Conservation (phyloP, 2,329 filamentous ascomycete species). For the Sordariomycetes sp. region DNA sequence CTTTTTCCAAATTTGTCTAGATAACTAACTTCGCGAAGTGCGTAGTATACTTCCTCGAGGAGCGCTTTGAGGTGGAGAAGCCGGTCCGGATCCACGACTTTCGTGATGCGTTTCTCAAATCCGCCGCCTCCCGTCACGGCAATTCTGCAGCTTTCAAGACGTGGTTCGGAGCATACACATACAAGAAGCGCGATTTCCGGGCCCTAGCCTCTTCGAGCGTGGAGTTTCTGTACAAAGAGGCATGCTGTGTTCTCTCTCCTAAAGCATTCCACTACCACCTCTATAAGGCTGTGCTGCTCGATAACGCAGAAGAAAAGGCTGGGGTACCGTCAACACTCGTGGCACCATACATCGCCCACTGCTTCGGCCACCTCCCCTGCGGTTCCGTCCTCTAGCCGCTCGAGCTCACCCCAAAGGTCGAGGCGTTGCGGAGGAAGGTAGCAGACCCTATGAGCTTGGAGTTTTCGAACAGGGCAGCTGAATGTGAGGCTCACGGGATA, state of each 20-base stretch:
- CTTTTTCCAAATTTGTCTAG: conserved; percentile 54
- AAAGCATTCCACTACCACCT: conserved; percentile 19
- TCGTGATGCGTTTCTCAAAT: conserved; percentile 37
- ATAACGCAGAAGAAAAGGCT: background rate
- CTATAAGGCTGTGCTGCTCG: conserved; percentile 14
- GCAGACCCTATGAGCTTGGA: conserved; percentile 14
- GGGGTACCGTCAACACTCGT: conserved; percentile 40
- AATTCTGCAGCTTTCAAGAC: conserved; percentile 23
- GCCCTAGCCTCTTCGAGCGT: conserved; percentile 43
- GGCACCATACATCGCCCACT: conserved; percentile 52
- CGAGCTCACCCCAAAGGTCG: conserved; percentile 10
- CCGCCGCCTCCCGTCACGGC: conserved; percentile 35
- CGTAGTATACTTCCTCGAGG: conserved; percentile 50
- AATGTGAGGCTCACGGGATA: background rate
- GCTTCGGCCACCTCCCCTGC: conserved; percentile 52
- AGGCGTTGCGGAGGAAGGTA: background rate
- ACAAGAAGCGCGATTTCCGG: conserved; percentile 46
- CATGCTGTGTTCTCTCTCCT: conserved; percentile 29
- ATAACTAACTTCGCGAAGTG: conserved; percentile 59
- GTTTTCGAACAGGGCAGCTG: conserved; percentile 13
- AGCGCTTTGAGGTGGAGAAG: conserved; percentile 14
- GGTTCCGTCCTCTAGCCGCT: conserved; percentile 31
- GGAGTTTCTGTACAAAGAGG: conserved; percentile 54
- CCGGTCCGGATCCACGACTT: conserved; percentile 44
- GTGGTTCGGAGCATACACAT: conserved; percentile 41